Base-by-base conservation (phyloP, 2,329 filamentous ascomycete genomes). In the Fusarium floridanum region DNA sequence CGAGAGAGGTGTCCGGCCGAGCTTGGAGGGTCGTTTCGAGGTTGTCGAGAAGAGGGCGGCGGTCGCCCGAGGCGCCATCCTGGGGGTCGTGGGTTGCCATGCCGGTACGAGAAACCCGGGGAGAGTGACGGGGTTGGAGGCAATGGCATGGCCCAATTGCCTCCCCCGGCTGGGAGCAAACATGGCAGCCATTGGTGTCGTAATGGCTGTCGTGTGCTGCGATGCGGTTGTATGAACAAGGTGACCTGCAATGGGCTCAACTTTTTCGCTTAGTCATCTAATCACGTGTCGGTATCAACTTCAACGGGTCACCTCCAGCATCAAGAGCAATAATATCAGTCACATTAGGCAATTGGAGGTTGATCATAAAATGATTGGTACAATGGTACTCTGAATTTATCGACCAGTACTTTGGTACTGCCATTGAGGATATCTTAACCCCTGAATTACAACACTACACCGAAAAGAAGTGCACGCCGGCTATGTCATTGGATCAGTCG, bases 1-100 rank as follows among this genome's bases (percentile, higher is more conserved):
- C 64, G 94, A 92, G 63, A 98, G 89, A 27, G 94, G 90, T 70
- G 93, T 93, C 77, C 91, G 89, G 78, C 97, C 97, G 72, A 99
- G 93, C 87, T 98, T 97, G 53, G 96, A 98, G 67, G 87, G 85
- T 77, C 88, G 87, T 81, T 85, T 84, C 63, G 90, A 81, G 50
- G 94, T 93, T 48, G 91, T 92, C 66, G 94, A 95, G 86, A 98
- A 98, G 17, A 64, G 71, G 27, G 73, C 76, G 27, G 73, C 76
- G 24, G 66, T 64, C 59, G 72, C 45, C 64, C 72, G 72, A 85
- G 84, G 80, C 88, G 87, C 41, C 83, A 79, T 66, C 84, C 73
- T 75, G 83, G 64, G 75, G 61, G 63, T 56, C 59, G 67, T 69
- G 60, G 84, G 73, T 80, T 90, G 90, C 84, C 95, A 92, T 57